These are phyloP conservation scores for Amanita thiersii DNA, from an alignment of 768 basidiomycete genomes.

Conservation along the genomic window DNA sequence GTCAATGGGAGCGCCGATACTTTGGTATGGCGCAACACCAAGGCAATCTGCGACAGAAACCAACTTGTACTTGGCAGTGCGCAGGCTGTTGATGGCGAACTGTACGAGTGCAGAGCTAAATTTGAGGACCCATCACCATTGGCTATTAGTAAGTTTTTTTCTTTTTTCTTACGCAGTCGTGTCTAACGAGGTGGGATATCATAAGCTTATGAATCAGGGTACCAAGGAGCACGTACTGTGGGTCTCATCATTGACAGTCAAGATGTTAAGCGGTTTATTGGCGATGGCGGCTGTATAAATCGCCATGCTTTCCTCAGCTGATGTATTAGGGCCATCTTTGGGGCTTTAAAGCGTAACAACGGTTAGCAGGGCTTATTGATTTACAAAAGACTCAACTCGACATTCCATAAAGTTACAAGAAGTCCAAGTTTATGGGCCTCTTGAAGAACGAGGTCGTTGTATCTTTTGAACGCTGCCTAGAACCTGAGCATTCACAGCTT, in stretches of 20 bases:
- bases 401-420: not conserved
- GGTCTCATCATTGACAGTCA: conserved; percentile 9
- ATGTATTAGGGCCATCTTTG: not conserved
- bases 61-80: conserved; percentile 29
- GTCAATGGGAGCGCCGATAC: conserved; percentile 16
- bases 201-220: not conserved
- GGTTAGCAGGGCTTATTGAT: too few species aligned
- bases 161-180: conserved; percentile 24
- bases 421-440: too few species aligned
- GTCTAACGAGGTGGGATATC: conserved; percentile 15
- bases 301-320: not conserved
- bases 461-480: too few species aligned
- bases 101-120: conserved; percentile 27
- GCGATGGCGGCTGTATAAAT: conserved; percentile 1
- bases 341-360: not conserved
- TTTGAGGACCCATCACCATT: not conserved
- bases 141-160: not conserved
- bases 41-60: conserved; percentile 34
- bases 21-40: conserved; percentile 28
- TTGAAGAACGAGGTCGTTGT: too few species aligned
- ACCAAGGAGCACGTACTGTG: not conserved
- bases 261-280: not conserved
- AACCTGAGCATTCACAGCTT: too few species aligned
- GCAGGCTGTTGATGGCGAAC: conserved; percentile 25
- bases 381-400: too few species aligned